Evolutionary conservation across 2,329 filamentous ascomycete genomes (phyloP), one percentile per base, ranked within the genome.

Genomic region (Onygena corvina): DNA sequence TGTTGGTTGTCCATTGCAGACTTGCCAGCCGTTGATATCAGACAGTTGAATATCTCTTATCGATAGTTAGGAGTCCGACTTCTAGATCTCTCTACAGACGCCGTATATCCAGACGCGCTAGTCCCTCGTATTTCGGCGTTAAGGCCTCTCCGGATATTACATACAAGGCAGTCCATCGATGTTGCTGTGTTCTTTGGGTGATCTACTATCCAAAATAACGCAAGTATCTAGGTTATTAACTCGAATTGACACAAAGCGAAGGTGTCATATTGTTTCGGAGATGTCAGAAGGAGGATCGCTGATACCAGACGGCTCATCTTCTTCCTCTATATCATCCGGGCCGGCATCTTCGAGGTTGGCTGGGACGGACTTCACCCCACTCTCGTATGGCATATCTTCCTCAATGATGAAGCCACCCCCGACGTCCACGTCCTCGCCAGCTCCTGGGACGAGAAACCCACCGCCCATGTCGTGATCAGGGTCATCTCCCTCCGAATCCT

Each of bases 401-500:
- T 53, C 31, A 27, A 44, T 23, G 25, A 46, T 12, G 20, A 46
- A 31, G 6, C 29, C 51, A n/a, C 42, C 18, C 8, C 38, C 18
- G 18, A 33, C 33, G 14, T 44, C 6, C n/a, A 23, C 31, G 14
- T 31, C 50, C 12, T 59, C 57, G 34, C 60, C 61, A 9, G 63
- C 62, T 20, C 61, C 60, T 2, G 60, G 58, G 2, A 64, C 47
- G 9, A 66, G 55, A 49, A 63, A 63, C 35, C 61, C 61, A 8
- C 56, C 59, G 16, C 60, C 56, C 12, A 59, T 56, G 14, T 52
- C 52, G 11, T 51, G 50, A 2, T 23, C 21, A 6, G 51, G 34
- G 12, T 55, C 44, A 38, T 55, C 50, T 20, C 40, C 33, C 7
- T 54, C 52, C 21, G 53, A 33, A 2, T 44, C 12, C 12, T 54